Conservation (phyloP, 805 yeast species). For the Monosporozyma servazzii region DNA sequence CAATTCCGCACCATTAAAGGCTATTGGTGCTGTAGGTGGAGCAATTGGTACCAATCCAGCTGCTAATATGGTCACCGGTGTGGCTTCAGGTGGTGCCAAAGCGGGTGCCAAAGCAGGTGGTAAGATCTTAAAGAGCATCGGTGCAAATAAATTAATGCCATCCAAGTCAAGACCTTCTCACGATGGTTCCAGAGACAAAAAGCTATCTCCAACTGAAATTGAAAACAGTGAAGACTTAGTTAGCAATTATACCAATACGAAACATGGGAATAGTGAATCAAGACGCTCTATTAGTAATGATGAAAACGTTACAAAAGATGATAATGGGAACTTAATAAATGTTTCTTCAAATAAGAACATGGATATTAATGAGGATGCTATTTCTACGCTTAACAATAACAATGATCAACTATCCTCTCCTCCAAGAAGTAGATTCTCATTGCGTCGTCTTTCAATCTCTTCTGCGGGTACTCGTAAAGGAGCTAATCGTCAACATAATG, state of each 20-base stretch:
- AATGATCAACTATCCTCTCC: neutral
- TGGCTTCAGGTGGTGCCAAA: constrained; percentile 33
- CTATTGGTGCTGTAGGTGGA: constrained; percentile 32
- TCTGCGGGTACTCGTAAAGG: neutral
- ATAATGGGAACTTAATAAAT: neutral
- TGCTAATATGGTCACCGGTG: constrained; percentile 36
- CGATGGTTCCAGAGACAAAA: constrained; percentile 1
- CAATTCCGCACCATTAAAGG: constrained; percentile 39
- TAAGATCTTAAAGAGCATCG: constrained; percentile 29
- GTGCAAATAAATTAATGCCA: constrained; percentile 20
- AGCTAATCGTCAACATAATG: neutral
- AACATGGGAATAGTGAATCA: neutral
- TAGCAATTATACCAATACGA: neutral
- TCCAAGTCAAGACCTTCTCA: constrained; percentile 2
- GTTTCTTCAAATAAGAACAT: neutral
- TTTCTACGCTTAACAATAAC: neutral
- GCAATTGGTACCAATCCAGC: constrained; percentile 25
- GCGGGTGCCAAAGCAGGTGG: no score
- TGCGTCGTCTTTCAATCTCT: neutral
- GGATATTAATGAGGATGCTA: neutral
- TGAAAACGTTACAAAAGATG: neutral
- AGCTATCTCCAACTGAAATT: constrained; percentile 1
- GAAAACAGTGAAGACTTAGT: constrained; percentile 42
- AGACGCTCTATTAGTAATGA: neutral
- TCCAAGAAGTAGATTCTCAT: neutral